phyloP scores from a whole-genome alignment of 2,329 filamentous ascomycete genomes.

The Teratosphaeria zuluensis region DNA sequence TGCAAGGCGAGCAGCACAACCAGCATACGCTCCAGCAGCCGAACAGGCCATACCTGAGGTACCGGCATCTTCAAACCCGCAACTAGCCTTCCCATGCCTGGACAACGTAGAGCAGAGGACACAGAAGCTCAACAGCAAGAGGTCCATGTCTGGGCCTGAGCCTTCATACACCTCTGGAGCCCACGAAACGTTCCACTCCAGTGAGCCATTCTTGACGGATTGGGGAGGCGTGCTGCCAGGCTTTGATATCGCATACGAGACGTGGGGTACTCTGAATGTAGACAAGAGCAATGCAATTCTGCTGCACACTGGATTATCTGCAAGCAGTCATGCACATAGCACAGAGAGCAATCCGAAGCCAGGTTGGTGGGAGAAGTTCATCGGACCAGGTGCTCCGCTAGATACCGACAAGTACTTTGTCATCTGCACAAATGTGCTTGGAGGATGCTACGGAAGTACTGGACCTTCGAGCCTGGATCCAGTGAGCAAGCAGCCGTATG shows the following conservation, averaged over 20 bases:
- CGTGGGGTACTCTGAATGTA: conserved; percentile 73
- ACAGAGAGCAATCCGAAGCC: conserved; percentile 77
- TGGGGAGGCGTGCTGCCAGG: conserved; percentile 89
- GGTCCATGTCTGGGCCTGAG: conserved; percentile 67
- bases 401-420: conserved; percentile 89
- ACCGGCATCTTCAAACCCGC: conserved; percentile 57
- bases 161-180: conserved; percentile 86
- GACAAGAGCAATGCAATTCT: conserved; percentile 83
- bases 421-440: conserved; percentile 93
- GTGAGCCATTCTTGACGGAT: conserved; percentile 70
- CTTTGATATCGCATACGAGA: conserved; percentile 87
- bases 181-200: conserved; percentile 67
- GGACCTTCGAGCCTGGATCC: conserved; percentile 84
- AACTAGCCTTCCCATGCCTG: conserved; percentile 82
- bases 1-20: neutral
- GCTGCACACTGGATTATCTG: conserved; percentile 85
- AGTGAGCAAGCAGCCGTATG: conserved; percentile 77
- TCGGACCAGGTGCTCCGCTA: conserved; percentile 72
- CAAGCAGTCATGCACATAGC: conserved; percentile 93
- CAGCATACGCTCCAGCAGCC: neutral
- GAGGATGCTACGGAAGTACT: conserved; percentile 91
- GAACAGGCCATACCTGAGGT: conserved; percentile 17
- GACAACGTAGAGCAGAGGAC: conserved; percentile 69
- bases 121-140: conserved; percentile 58
- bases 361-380: conserved; percentile 99